Evolutionary conservation across 805 yeast species (phyloP).

Genomic region (Ogataea paradorogensis): DNA sequence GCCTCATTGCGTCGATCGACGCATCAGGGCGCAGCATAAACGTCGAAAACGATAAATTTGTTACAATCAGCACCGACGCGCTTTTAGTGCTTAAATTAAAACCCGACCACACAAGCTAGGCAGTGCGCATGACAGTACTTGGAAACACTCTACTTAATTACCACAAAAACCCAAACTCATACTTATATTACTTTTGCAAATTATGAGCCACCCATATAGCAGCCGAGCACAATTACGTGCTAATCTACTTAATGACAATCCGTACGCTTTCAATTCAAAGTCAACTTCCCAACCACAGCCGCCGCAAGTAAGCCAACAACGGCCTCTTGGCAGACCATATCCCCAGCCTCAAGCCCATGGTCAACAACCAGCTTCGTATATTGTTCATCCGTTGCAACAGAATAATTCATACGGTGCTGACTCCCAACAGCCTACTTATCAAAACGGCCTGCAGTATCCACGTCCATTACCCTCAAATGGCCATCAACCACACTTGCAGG

Average conservation of each 20-base stretch:
- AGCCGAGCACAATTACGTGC: slow-evolving; percentile 27
- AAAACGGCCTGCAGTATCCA: slow-evolving; percentile 6
- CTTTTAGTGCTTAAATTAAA: slow-evolving; percentile 3
- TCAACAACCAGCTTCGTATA: slow-evolving; percentile 6
- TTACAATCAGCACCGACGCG: slow-evolving; percentile 5
- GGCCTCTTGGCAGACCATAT: background rate
- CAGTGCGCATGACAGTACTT: slow-evolving; percentile 1
- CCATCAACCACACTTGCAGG: slow-evolving; percentile 1
- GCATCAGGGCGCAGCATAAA: slow-evolving; percentile 3
- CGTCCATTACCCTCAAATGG: background rate
- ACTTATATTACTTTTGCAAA: background rate
- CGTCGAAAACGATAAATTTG: slow-evolving; percentile 1
- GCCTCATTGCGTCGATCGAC: slow-evolving; percentile 5
- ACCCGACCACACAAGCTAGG: background rate
- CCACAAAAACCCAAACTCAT: background rate
- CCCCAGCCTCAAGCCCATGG: slow-evolving; percentile 3
- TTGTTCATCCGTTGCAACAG: slow-evolving; percentile 15
- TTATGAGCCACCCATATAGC: slow-evolving; percentile 18
- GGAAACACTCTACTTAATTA: background rate
- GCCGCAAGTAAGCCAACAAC: background rate
- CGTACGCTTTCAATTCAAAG: slow-evolving; percentile 4
- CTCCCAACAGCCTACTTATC: slow-evolving; percentile 6
- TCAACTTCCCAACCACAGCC: background rate
- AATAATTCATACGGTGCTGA: background rate
- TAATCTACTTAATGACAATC: slow-evolving; percentile 21